A percentile compares a stretch with the other conserved stretches of the same genome.
phyloP scores from a whole-genome alignment of 2,329 filamentous ascomycete species.

The Talaromyces sp. region DNA sequence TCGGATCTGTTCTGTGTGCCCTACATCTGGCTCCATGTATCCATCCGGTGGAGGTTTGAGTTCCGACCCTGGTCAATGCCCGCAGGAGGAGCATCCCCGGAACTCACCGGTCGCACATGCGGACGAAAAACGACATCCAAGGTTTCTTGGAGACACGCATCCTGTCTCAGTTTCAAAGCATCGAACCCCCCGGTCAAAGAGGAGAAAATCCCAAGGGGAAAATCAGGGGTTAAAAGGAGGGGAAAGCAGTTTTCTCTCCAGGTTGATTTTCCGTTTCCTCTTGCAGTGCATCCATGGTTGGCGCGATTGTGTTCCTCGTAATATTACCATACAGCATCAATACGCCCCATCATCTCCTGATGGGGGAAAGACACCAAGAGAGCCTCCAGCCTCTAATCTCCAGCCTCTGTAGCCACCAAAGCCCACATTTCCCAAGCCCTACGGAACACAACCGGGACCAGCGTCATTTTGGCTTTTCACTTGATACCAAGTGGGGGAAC shows the following conservation, averaged over 20 bases:
- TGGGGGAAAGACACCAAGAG: neutral
- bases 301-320: no score
- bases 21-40: neutral
- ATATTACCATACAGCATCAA: no score
- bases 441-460: neutral
- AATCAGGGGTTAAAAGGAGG: no score
- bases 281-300: no score
- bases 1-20: neutral
- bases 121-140: neutral
- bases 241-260: no score
- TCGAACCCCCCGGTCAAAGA: neutral
- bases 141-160: neutral
- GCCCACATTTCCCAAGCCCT: neutral
- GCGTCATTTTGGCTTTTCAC: neutral
- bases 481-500: no score
- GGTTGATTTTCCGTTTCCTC: no score
- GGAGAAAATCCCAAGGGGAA: no score
- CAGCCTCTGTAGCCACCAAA: neutral
- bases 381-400: neutral
- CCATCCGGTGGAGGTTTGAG: neutral
- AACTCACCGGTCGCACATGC: constrained; percentile 8
- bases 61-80: neutral
- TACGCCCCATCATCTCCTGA: no score
- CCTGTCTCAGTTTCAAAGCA: no score
- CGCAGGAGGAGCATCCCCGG: neutral